Base-by-base conservation (phyloP, 1,139 yeast species). In the Hyphopichia burtonii region DNA sequence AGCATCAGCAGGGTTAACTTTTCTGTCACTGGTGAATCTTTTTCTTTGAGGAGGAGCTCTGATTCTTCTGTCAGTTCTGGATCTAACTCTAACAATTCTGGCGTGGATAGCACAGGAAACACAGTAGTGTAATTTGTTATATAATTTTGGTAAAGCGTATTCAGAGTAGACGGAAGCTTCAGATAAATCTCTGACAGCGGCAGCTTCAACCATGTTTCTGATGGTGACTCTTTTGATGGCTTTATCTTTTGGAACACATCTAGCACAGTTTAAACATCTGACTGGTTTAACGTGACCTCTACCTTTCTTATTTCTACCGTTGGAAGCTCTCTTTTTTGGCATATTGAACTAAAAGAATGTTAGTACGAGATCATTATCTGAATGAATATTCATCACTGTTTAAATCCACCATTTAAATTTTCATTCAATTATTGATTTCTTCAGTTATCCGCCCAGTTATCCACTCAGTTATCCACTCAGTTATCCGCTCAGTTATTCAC, bases 301-400 rank as follows among this genome's bases (percentile, higher is more conserved):
- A 76, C 99, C 99, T 84, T 90, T 90, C 96, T 93, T 93, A 95
- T 94, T 93, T 86, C 99, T 93, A 85, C 99, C 99, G 97, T 90
- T 90, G 94, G 97, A 89, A 79, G 98, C 90, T 90, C 99, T 93
- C 98, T 93, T 93, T 90, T 93, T 93, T 80, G 99, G 97, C 99
- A 93, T 93, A 66, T 78, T 82, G 78, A 47, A 49, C 61, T 59
- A 55, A 37, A 15, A 39, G 33, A 31, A 18, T 48, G 66, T 61
- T 60, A 62, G 66, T 62, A 59, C 23, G 5, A 6, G 8, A 6
- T 20, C 23, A 25, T 25, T 25, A 25, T 25, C n/a, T n/a, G n/a
- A 25, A 25, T 25, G 11, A 8, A 8, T 25, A 8, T 25, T 17
- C n/a, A 6, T 20, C 23, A 20, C 23, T 20, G 5, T 20, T 8